Evolutionary conservation across 257 asterid species (phyloP), one percentile per base, ranked within the genome.

Genomic region (Solanum chilense): DNA sequence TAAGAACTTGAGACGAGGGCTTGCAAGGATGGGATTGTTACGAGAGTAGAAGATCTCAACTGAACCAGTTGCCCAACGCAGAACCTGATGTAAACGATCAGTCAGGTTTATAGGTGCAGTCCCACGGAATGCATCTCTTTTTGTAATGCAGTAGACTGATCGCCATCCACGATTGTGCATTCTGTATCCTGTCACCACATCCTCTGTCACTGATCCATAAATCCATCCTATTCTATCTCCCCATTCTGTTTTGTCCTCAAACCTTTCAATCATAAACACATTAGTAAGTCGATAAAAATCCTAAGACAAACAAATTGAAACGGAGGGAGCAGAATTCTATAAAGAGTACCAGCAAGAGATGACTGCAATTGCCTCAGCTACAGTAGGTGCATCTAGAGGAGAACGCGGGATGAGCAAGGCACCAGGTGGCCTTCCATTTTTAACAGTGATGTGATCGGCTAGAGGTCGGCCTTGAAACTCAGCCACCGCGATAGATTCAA

Each of bases 121-220:
- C 9, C 99, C 98, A 10, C 99, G 89, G 82, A 97, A 97, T 41
- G 99, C 99, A 21, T 97, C 99, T 6, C 98, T 94, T 90, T 95
- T 95, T 3, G 99, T 97, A 83, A 97, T 92, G 93, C 99, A 97
- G 89, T 97, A 97, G 15, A 97, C 88, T 1, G 99, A 97, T 12
- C 98, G 91, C 99, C 99, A 97, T 7, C 99, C 99, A 29, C 99
- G 98, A 89, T 97, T 97, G 94, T 97, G 99, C 99, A 97, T 97
- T 8, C 99, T 96, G 87, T 97, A 97, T 27, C 99, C 99, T 7
- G 99, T 97, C 64, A 97, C 99, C 87, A 97, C 99, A 33, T 97
- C 98, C 83, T 97, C 99, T 8, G 98, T 97, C 35, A 97, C 98
- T 3, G 99, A 97, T 73, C 99, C 99, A 33, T 97, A 97, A 68